Evolutionary conservation across 345 rosid genomes (phyloP), one percentile per base, ranked within the genome.

Genomic region (Gossypioides kirkii): DNA sequence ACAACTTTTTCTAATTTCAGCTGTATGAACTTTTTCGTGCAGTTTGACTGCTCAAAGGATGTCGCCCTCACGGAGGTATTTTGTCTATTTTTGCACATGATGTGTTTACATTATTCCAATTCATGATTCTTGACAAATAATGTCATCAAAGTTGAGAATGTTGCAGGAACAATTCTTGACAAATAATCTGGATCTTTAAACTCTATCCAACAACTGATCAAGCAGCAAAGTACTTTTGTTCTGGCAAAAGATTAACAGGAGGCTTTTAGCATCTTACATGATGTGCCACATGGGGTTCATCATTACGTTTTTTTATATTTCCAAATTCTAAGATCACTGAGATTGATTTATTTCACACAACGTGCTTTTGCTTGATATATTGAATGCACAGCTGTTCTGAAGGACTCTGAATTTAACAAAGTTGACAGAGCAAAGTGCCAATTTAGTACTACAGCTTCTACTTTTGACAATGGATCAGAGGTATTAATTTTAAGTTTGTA

Each of bases 381-480:
- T 61, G 11, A 61, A 61, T 87, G 76, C 86, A 87, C 86, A 89
- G 98, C 94, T 69, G 89, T 92, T 76, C 81, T 94, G 4, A 94
- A 94, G 87, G 97, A 92, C 69, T 92, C 98, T 45, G 89, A 86
- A 77, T 94, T 90, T 79, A 82, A 25, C 18, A 98, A 94, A 84
- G 93, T 85, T 70, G 98, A 92, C 78, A 84, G 94, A 85, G 98
- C 98, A 12, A 94, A 90, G 73, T 94, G 98, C 79, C 96, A 92
- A 55, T 94, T 94, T 80, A 90, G 87, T 79, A 90, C 98, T 38
- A 90, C 91, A 22, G 89, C 97, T 18, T 88, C 97, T 0, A 72
- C 87, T 75, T 79, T 89, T 46, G 92, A 90, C 78, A 92, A 92
- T 86, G 97, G 98, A 80, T 79, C 97, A 61, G 92, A 90, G 93